These are phyloP conservation scores for Centaurea solstitialis DNA, from an alignment of 129 eudicot species.

Conservation along the genomic window DNA sequence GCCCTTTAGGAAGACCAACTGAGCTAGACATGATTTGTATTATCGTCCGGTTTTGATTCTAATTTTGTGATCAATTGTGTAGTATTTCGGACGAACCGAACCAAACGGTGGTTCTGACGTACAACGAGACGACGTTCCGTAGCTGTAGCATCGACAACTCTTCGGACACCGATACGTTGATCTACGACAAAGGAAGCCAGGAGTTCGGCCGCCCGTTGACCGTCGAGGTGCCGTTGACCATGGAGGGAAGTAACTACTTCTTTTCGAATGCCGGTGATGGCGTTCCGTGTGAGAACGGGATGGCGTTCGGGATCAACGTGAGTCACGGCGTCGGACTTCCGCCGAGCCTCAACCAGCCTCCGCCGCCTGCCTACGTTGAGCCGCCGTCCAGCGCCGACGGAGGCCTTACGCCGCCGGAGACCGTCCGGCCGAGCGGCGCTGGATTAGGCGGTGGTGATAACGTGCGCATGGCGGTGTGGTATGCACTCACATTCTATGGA, in stretches of 20 bases:
- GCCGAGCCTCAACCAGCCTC: slow-evolving; percentile 84
- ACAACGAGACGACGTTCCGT: slow-evolving; percentile 63
- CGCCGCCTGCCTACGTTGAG: slow-evolving; percentile 77
- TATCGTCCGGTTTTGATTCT: not conserved
- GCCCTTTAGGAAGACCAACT: no score
- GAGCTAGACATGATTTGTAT: not conserved
- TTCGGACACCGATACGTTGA: slow-evolving; percentile 65
- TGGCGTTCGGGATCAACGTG: slow-evolving; percentile 76
- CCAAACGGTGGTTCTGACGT: slow-evolving; percentile 74
- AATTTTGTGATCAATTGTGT: not conserved
- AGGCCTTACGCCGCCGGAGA: slow-evolving; percentile 45
- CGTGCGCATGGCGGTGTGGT: slow-evolving; percentile 26
- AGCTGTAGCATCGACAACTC: slow-evolving; percentile 68
- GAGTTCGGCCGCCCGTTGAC: slow-evolving; percentile 45
- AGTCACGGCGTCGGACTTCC: slow-evolving; percentile 80
- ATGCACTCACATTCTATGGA: slow-evolving; percentile 29
- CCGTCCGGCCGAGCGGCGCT: slow-evolving; percentile 31
- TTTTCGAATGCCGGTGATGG: slow-evolving; percentile 82
- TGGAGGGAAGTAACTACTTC: slow-evolving; percentile 60
- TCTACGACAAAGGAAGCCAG: slow-evolving; percentile 39
- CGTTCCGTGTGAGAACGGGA: slow-evolving; percentile 60
- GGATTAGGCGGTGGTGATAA: slow-evolving; percentile 31
- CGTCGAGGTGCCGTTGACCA: slow-evolving; percentile 58
- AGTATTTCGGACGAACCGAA: slow-evolving; percentile 91
- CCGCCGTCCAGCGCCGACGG: slow-evolving; percentile 55